Percentiles rank a stretch among this genome's conserved stretches.
phyloP scores from a whole-genome alignment of 257 asterid genomes.

The Mentha longifolia region DNA sequence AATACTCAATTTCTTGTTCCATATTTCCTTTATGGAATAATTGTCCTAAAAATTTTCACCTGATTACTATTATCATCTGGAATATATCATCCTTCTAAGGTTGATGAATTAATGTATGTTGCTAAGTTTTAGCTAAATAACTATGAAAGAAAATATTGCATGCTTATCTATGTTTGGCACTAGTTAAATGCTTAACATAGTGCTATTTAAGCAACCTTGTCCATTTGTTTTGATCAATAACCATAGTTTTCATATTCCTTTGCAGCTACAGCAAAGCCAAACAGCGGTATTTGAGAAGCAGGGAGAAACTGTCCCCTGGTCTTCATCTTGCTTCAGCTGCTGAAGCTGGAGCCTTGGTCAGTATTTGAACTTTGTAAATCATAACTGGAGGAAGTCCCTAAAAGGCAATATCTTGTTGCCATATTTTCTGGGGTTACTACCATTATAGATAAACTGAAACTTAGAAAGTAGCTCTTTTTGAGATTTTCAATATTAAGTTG shows the following conservation, averaged over 20 bases:
- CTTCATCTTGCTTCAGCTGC: constrained; percentile 98
- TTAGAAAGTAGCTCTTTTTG: neutral
- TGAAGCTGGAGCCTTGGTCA: constrained; percentile 96
- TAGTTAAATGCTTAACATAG: constrained; percentile 18
- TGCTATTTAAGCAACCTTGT: constrained; percentile 4
- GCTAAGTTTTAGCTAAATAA: no score
- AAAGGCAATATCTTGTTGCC: constrained; percentile 1
- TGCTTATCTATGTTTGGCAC: constrained; percentile 17
- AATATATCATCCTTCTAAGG: neutral
- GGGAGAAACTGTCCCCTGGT: constrained; percentile 75
- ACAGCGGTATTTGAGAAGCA: constrained; percentile 69
- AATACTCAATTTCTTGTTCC: neutral
- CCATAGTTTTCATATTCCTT: constrained; percentile 18
- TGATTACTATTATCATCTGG: constrained; percentile 14
- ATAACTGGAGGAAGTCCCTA: neutral
- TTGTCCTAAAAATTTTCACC: neutral
- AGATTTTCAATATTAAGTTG: constrained; percentile 8
- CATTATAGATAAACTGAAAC: constrained; percentile 9
- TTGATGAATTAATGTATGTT: neutral
- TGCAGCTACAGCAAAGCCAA: constrained; percentile 91
- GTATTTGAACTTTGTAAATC: constrained; percentile 38
- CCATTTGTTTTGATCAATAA: constrained; percentile 20
- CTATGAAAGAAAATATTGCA: no score
- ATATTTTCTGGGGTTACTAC: neutral
- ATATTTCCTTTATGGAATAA: neutral